Evolutionary conservation across 2,329 filamentous ascomycete genomes (phyloP).

Genomic region (Trichoderma endophyticum): DNA sequence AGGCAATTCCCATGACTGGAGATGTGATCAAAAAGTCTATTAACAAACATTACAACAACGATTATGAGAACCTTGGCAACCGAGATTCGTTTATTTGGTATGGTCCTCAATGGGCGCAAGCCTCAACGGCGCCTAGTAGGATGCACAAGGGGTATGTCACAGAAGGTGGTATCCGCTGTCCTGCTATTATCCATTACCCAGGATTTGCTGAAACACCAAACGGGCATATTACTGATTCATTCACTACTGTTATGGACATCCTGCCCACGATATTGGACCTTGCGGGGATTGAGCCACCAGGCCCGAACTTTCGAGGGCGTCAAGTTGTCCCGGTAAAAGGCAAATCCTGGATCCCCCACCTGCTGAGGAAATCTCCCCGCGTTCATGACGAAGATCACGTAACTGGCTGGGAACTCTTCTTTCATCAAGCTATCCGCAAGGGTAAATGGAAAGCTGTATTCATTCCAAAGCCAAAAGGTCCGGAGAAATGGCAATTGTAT

Average conservation of each 20-base stretch:
- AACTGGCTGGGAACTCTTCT: slow-evolving; percentile 8
- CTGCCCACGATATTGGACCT: slow-evolving; percentile 6
- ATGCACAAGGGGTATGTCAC: slow-evolving; percentile 40
- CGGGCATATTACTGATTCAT: neutral
- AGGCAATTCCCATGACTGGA: slow-evolving; percentile 41
- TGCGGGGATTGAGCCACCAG: neutral
- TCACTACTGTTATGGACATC: slow-evolving; percentile 12
- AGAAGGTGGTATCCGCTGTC: slow-evolving; percentile 43
- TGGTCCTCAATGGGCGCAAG: slow-evolving; percentile 52
- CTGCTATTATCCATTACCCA: slow-evolving; percentile 4
- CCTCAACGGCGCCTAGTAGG: slow-evolving; percentile 37
- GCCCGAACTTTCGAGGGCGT: neutral
- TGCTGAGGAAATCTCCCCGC: neutral
- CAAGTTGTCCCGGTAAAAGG: slow-evolving; percentile 7
- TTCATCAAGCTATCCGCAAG: slow-evolving; percentile 9
- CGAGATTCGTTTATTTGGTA: slow-evolving; percentile 60
- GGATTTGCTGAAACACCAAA: neutral
- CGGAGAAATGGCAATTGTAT: slow-evolving; percentile 33
- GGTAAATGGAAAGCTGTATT: slow-evolving; percentile 11
- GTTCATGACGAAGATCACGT: slow-evolving; percentile 7
- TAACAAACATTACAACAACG: slow-evolving; percentile 51
- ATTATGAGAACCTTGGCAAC: slow-evolving; percentile 53
- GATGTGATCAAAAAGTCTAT: slow-evolving; percentile 46
- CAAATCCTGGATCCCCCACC: neutral
- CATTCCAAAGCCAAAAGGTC: slow-evolving; percentile 2